Evolutionary conservation across 345 rosid species (phyloP), one percentile per base, ranked within the genome.

Genomic region (Arabis alpina): DNA sequence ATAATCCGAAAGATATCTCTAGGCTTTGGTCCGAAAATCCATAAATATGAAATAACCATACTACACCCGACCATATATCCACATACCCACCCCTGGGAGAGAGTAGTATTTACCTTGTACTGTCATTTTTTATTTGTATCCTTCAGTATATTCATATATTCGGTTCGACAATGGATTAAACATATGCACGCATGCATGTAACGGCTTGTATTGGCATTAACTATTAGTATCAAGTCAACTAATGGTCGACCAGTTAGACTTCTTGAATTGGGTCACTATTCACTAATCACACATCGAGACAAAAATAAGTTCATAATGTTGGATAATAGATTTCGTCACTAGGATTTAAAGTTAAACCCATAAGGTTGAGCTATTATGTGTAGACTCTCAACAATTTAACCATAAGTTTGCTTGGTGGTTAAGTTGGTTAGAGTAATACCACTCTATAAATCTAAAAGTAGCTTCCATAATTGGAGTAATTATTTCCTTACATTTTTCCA

Each of bases 391-490:
- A 52, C 36, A 27, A 13, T 3, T 27, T 0, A 53, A 54, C 59
- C 59, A 8, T n/a, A n/a, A n/a, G 16, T 13, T 53, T 53, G 39
- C 7, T 53, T 5, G 37, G 6, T 34, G 37, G 37, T 34, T 54
- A n/a, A n/a, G 16, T 28, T 53, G 30, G 39, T 13, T 53, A 54
- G 16, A 54, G 4, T 3, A 14, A 37, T 15, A 12, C 2, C 7
- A 36, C 44, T 37, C 44, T 16, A 56, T 37, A 5, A 58, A 2
- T 19, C 16, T 64, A 64, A 36, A 37, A 12, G n/a, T 49, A 48
- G 45, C 13, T 34, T 63, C 19, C 34, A 48, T 24, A 16, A 34
- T 63, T 63, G 42, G 10, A 32, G 55, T 23, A 23, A n/a, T 53
- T 37, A 50, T 14, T 24, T 36, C 16, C 16, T 41, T 8, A 14